A percentile compares a stretch with the other conserved stretches of the same genome.
Evolutionary conservation across 75 land plant genomes (phyloP).

Genomic region (Pinus albicaulis): DNA sequence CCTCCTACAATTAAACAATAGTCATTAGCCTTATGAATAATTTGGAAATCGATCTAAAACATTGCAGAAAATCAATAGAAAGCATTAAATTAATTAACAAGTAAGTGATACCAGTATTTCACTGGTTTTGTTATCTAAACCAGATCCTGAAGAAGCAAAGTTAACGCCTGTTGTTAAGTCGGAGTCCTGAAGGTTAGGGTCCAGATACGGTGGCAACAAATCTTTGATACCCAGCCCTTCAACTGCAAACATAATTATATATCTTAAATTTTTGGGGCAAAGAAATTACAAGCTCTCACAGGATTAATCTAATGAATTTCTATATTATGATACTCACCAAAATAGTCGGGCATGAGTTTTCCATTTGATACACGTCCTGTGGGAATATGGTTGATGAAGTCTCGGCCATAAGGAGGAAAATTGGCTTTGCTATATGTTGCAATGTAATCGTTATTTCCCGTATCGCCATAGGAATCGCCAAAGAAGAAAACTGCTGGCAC

Average conservation of each 20-base stretch:
- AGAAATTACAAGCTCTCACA: too few species aligned
- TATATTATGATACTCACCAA: neutral
- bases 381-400: too few species aligned
- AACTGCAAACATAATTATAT: neutral
- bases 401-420: neutral
- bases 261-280: too few species aligned
- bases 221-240: neutral
- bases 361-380: too few species aligned
- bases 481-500: too few species aligned
- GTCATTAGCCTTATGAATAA: too few species aligned
- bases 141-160: neutral
- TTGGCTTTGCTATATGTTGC: conserved; percentile 3
- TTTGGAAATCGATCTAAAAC: too few species aligned
- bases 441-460: conserved; percentile 25
- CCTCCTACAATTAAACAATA: conserved; percentile 25
- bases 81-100: neutral
- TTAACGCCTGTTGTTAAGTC: neutral
- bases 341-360: too few species aligned
- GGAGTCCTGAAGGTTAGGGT: neutral
- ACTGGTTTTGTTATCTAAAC: neutral
- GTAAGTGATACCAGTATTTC: neutral
- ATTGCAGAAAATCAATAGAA: too few species aligned
- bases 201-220: neutral
- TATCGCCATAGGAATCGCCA: conserved; percentile 26
- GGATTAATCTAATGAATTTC: too few species aligned